Base-by-base conservation (phyloP, 2,329 filamentous ascomycete genomes). In the Dothistroma septosporum region DNA sequence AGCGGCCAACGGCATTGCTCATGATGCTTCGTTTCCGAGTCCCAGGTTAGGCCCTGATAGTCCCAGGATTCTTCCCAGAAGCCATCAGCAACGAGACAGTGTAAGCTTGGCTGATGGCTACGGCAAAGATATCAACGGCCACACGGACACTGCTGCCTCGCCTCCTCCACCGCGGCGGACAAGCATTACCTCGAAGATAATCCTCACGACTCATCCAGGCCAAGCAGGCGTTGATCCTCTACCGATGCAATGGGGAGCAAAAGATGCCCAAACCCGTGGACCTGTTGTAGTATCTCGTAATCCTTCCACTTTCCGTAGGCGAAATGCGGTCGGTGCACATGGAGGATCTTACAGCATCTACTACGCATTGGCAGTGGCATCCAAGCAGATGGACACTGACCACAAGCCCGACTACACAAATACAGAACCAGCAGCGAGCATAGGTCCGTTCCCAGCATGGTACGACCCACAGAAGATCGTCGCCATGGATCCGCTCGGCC, bases 301-400 rank as follows among this genome's bases (percentile, higher is more conserved):
- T 62, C 79, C 86, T 32, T 87, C 85, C 58, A 94, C 91, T 5
- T 89, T 96, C 68, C 83, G 90, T 58, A 85, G 86, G 72, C 87
- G 91, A 64, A 96, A 96, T 80, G 84, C 85, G 50, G 85, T 88
- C 72, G 85, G 85, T 69, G 87, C 85, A 61, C 87, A 90, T 68
- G 93, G 94, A 65, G 93, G 94, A 60, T 97, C 92, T 4, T 97
- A 99, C 75, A 92, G 91, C 63, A 93, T 97, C 66, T 97, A 97
- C 79, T 92, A 96, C 73, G 93, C 93, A 22, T 83, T 97, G 31
- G 93, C 93, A 12, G 87, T 97, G 66, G 93, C 93, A 22, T 94
- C 91, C 73, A 92, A 93, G 70, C 89, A 97, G 73, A 84, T 97
- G 60, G 86, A 91, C 63, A 82, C 86, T 46, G 88, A 96, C 68